A percentile compares a stretch with the other conserved stretches of the same genome.
Conservation (phyloP, 129 eudicot species). For the Kitagawia praeruptora region DNA sequence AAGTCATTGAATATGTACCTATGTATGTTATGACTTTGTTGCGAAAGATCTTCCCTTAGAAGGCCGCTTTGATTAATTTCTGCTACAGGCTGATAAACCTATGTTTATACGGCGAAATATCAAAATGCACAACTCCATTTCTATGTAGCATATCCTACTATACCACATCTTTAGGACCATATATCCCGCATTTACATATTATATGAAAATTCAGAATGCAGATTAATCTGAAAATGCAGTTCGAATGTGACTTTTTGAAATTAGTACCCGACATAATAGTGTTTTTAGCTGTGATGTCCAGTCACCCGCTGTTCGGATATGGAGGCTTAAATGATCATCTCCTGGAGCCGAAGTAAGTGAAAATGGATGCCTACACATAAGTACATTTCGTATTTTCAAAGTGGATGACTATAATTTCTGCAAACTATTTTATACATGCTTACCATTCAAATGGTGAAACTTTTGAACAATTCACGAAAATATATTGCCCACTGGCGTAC, state of each 20-base stretch:
- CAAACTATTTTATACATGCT: not conserved
- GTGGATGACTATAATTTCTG: not conserved
- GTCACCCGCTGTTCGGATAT: slow-evolving; percentile 56
- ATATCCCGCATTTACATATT: not conserved
- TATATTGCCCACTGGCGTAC: slow-evolving; percentile 32
- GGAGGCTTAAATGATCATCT: slow-evolving; percentile 54
- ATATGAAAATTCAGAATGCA: not conserved
- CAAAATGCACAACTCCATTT: not conserved
- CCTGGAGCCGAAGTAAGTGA: slow-evolving; percentile 69
- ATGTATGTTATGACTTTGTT: slow-evolving; percentile 12
- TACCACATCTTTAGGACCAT: not conserved
- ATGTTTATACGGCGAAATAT: not conserved
- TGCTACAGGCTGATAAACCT: slow-evolving; percentile 39
- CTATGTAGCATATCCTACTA: not conserved
- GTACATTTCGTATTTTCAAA: not conserved
- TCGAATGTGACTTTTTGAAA: not conserved
- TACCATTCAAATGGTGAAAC: slow-evolving; percentile 35
- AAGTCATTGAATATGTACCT: slow-evolving; percentile 23
- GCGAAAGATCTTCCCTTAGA: slow-evolving; percentile 32
- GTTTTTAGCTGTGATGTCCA: slow-evolving; percentile 56
- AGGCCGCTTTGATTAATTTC: slow-evolving; percentile 37
- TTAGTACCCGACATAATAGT: slow-evolving; percentile 37
- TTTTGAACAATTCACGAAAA: slow-evolving; percentile 27
- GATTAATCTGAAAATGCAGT: not conserved
- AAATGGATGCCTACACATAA: slow-evolving; percentile 50